phyloP scores from a whole-genome alignment of 352 stramenopile species.

The Thraustochytrium striatum region DNA sequence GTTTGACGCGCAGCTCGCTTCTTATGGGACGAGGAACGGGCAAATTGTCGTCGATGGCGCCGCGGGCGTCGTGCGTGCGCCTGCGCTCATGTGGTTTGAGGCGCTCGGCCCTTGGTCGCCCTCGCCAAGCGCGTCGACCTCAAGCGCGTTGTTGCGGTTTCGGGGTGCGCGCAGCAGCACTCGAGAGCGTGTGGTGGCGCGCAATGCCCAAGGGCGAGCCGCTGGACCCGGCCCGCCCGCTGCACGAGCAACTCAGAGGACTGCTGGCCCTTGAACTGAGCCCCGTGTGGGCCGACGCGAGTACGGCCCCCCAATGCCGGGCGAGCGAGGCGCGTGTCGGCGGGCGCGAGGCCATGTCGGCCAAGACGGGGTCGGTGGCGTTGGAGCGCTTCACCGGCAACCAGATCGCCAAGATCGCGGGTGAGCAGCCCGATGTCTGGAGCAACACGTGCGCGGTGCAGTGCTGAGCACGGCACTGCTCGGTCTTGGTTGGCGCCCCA shows the following conservation, averaged over 20 bases:
- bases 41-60: constrained; percentile 43
- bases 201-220: not conserved
- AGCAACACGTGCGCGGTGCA: constrained; percentile 35
- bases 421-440: constrained; percentile 24
- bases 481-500: constrained; percentile 40
- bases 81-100: constrained; percentile 53
- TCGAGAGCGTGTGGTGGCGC: constrained; percentile 50
- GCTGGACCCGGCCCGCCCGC: not conserved
- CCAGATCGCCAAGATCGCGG: constrained; percentile 50
- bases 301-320: constrained; percentile 44
- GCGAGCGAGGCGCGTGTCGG: constrained; percentile 32
- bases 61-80: constrained; percentile 47
- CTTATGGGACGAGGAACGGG: constrained; percentile 48
- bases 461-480: constrained; percentile 50
- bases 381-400: constrained; percentile 55
- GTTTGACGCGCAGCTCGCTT: constrained; percentile 51
- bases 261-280: constrained; percentile 2
- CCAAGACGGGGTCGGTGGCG: constrained; percentile 50
- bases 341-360: constrained; percentile 42
- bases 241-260: not conserved
- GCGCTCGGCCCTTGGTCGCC: constrained; percentile 39
- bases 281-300: constrained; percentile 54
- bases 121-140: constrained; percentile 39
- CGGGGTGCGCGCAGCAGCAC: constrained; percentile 53
- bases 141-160: constrained; percentile 11